Percentiles rank a stretch among this genome's conserved stretches.
Evolutionary conservation across 257 asterid species (phyloP).

Genomic region (Fraxinus americana): DNA sequence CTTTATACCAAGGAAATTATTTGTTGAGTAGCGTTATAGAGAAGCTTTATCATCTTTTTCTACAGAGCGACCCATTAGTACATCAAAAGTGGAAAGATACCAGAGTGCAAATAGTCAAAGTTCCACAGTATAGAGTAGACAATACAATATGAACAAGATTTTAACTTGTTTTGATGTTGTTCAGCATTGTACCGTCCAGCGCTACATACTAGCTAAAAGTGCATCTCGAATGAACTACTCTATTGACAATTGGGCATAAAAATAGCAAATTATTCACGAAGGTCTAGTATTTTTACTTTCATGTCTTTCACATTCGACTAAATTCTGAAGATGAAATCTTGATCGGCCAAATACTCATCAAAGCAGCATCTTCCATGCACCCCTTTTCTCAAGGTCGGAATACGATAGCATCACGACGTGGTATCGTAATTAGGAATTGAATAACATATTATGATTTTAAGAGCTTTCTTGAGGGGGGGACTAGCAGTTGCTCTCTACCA

Average conservation of each 20-base stretch:
- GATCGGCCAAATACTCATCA: background rate
- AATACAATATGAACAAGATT: background rate
- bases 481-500: conserved; percentile 59
- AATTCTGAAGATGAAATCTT: background rate
- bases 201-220: background rate
- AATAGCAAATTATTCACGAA: background rate
- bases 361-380: background rate
- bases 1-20: conserved; percentile 36
- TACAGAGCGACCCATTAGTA: conserved; percentile 29
- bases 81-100: conserved; percentile 43
- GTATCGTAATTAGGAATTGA: background rate
- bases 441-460: conserved; percentile 8
- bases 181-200: too few relatives aligned
- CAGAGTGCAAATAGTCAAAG: conserved; percentile 40
- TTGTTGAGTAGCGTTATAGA: conserved; percentile 11
- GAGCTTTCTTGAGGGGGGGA: conserved; percentile 47
- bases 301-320: background rate
- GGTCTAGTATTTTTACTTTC: background rate
- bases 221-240: background rate
- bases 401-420: background rate
- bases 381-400: background rate
- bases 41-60: background rate
- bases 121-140: conserved; percentile 25
- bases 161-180: too few relatives aligned
- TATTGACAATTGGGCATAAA: conserved; percentile 7